A percentile compares a stretch with the other conserved stretches of the same genome.
phyloP scores from a whole-genome alignment of 805 yeast species.

The Teunomyces tritomae region DNA sequence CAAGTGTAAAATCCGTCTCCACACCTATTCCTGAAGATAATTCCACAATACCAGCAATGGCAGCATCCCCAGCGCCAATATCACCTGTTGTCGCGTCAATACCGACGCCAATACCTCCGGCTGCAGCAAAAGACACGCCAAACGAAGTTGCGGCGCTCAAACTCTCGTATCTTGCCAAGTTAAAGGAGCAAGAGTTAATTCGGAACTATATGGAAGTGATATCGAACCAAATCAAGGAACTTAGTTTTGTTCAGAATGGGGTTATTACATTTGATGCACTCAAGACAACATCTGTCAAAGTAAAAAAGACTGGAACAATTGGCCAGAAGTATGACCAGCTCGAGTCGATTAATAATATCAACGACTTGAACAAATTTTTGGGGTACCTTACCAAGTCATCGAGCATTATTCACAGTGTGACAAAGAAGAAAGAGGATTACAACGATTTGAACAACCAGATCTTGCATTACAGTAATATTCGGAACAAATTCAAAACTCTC shows the following conservation, averaged over 20 bases:
- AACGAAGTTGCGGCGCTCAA: constrained; percentile 25
- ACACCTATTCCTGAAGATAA: too few relatives aligned
- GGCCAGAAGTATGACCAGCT: constrained; percentile 27
- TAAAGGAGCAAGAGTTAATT: constrained; percentile 43
- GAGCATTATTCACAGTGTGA: constrained; percentile 38
- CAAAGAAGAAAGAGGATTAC: constrained; percentile 22
- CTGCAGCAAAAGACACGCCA: constrained; percentile 3
- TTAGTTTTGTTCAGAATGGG: constrained; percentile 42
- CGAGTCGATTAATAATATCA: constrained; percentile 37
- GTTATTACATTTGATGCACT: constrained; percentile 43
- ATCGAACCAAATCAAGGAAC: constrained; percentile 41
- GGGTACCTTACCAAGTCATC: constrained; percentile 37
- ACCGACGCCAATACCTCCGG: constrained; percentile 5
- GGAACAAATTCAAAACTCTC: constrained; percentile 15
- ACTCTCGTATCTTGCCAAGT: constrained; percentile 30
- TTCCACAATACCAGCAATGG: neutral
- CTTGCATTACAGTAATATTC: constrained; percentile 18
- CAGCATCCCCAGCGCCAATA: neutral
- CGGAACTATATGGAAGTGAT: constrained; percentile 42
- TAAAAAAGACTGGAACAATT: neutral
- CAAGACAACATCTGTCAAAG: constrained; percentile 12
- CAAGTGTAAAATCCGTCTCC: too few relatives aligned
- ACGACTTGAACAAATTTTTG: constrained; percentile 39
- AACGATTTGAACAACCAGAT: constrained; percentile 15
- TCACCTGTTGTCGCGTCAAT: neutral